A percentile compares a stretch with the other conserved stretches of the same genome.
Conservation (phyloP, 2,329 filamentous ascomycete genomes). For the Aureobasidium sp. region DNA sequence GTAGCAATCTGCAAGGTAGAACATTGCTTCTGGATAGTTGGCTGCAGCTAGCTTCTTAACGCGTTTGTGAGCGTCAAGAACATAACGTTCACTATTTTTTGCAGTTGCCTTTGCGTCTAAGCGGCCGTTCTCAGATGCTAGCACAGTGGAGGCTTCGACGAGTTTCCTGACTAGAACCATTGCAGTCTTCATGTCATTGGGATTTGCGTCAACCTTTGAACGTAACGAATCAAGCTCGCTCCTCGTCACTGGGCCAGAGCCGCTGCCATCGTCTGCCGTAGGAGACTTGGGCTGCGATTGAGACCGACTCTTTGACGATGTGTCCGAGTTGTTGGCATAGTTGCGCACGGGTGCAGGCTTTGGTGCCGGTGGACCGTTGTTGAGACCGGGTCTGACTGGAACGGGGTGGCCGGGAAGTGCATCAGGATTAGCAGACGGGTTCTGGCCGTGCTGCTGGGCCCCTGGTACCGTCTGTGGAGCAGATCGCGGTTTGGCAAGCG, state of each 20-base stretch:
- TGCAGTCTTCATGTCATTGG: constrained; percentile 62
- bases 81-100: constrained; percentile 70
- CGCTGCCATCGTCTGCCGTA: constrained; percentile 10
- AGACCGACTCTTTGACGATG: background rate
- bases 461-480: background rate
- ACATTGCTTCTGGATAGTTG: constrained; percentile 80
- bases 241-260: constrained; percentile 56
- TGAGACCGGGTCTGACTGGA: constrained; percentile 46
- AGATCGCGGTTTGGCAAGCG: constrained; percentile 19
- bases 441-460: constrained; percentile 7
- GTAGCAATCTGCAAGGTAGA: constrained; percentile 83
- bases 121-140: constrained; percentile 68
- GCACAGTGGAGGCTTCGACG: constrained; percentile 71
- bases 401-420: constrained; percentile 47
- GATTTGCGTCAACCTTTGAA: constrained; percentile 58
- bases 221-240: constrained; percentile 72
- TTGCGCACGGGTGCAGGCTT: constrained; percentile 47
- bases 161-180: constrained; percentile 73
- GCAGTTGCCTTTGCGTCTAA: constrained; percentile 55
- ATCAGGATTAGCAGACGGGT: constrained; percentile 40
- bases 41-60: constrained; percentile 74
- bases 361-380: constrained; percentile 24
- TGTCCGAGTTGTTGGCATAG: constrained; percentile 21
- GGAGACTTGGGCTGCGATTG: background rate
- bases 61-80: constrained; percentile 79